Evolutionary conservation across 169 alveolate species (phyloP), one percentile per base, ranked within the genome.

Genomic region (Eimeria sp.): DNA sequence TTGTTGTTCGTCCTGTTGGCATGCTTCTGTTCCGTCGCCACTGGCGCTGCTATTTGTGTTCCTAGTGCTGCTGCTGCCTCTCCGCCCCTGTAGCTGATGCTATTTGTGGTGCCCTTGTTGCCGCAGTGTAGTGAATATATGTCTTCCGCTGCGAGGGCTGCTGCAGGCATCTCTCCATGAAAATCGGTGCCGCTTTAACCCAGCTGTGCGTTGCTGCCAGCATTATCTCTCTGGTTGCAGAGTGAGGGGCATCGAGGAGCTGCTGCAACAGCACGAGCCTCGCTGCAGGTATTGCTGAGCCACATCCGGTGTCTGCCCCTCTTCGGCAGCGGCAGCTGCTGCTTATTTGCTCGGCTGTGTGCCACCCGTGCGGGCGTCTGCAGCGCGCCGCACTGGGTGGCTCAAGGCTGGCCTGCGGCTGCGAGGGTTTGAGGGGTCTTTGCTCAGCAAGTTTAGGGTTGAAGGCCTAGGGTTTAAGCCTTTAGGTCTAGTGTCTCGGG

Each of bases 131-230:
- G 22, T 9, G 47, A 20, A 11, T n/a, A 34, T 83, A 16, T 20
- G 18, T 7, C n/a, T 27, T 18, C 16, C 57, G 30, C 76, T 83
- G 58, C 34, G 30, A 30, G 93, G 61, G 4, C 13, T 40, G 82
- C 83, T 30, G 93, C 93, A 95, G 97, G 95, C 95, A 1, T 58
- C 94, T 13, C 92, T 75, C 27, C 97, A 95, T 61, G 95, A 87
- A 63, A 83, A 89, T 14, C 95, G 97, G 45, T 95, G 97, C 47
- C 97, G 97, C 34, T 95, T 84, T 88, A 95, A 95, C 65, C 97
- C 97, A 1, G 95, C 51, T 22, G 97, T 95, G 43, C 97, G 93
- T 20, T 54, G 91, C 65, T 95, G 97, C 72, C 63, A 65, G 70
- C 83, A 95, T 78, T 61, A 95, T 70, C 57, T 95, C 88, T 88